Conservation (phyloP, 2,329 filamentous ascomycete species). For the Aspergillus caelatus region DNA sequence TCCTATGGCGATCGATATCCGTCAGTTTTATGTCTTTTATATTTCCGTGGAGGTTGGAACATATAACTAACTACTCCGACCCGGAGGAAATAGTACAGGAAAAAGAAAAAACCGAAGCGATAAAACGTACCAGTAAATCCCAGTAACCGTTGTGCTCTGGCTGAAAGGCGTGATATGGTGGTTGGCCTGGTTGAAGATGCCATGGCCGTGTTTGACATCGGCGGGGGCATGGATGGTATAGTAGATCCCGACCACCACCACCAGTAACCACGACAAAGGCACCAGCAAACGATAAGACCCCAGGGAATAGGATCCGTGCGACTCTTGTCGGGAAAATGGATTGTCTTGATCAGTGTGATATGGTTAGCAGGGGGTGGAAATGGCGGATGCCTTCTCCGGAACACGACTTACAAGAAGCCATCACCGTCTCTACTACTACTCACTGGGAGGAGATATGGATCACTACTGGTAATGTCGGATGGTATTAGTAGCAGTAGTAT, state of each 20-base stretch:
- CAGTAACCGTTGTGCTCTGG: slow-evolving; percentile 64
- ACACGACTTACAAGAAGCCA: slow-evolving; percentile 16
- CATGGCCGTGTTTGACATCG: slow-evolving; percentile 60
- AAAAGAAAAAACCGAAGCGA: too few species aligned
- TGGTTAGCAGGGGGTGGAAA: not conserved
- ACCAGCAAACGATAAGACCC: slow-evolving; percentile 76
- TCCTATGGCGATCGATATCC: slow-evolving; percentile 48
- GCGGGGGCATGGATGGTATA: slow-evolving; percentile 70
- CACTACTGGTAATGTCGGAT: too few species aligned
- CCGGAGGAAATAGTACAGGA: not conserved
- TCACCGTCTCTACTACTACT: not conserved
- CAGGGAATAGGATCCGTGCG: slow-evolving; percentile 64
- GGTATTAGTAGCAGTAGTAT: not conserved
- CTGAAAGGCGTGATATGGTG: slow-evolving; percentile 72
- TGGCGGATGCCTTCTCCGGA: not conserved
- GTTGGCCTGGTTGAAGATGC: slow-evolving; percentile 75
- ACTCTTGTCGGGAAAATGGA: slow-evolving; percentile 73
- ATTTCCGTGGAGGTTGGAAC: not conserved
- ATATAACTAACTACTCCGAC: not conserved
- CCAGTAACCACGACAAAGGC: slow-evolving; percentile 72
- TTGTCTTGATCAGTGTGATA: slow-evolving; percentile 49
- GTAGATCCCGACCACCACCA: slow-evolving; percentile 72
- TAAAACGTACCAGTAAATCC: slow-evolving; percentile 71
- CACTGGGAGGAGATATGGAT: too few species aligned
- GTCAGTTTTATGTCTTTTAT: not conserved